Percentiles rank a stretch among this genome's conserved stretches.
These are phyloP conservation scores for Hypoxylon crocopeplum DNA, from an alignment of 495 filamentous ascomycete genomes.

Conservation along the genomic window DNA sequence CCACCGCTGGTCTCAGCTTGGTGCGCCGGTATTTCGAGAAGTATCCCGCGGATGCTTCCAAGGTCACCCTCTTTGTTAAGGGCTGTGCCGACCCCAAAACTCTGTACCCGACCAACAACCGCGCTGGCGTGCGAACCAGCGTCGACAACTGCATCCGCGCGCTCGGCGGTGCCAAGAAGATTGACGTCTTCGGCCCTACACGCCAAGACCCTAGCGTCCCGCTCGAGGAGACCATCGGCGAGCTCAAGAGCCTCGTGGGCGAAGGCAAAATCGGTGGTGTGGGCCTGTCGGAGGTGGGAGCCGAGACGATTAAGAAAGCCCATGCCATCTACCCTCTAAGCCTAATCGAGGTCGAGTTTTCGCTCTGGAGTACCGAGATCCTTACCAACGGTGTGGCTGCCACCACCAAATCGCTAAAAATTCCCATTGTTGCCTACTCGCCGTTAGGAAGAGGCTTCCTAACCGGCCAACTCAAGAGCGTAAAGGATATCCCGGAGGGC, in stretches of 20 bases:
- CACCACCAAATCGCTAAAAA: slow-evolving; percentile 69
- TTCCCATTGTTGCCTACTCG: slow-evolving; percentile 67
- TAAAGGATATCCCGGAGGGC: slow-evolving; percentile 64
- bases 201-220: slow-evolving; percentile 65
- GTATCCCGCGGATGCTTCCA: slow-evolving; percentile 66
- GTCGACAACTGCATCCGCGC: slow-evolving; percentile 58
- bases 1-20: slow-evolving; percentile 50
- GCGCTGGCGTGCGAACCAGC: slow-evolving; percentile 53
- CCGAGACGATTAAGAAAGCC: slow-evolving; percentile 71
- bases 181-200: slow-evolving; percentile 77
- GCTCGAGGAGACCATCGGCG: slow-evolving; percentile 44
- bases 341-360: slow-evolving; percentile 76
- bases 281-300: slow-evolving; percentile 68
- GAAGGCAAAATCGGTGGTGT: slow-evolving; percentile 74
- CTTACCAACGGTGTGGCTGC: slow-evolving; percentile 70
- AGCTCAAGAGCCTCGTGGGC: slow-evolving; percentile 54
- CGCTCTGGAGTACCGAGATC: slow-evolving; percentile 67
- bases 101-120: background rate
- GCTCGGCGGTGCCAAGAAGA: slow-evolving; percentile 68
- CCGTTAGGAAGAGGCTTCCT: slow-evolving; percentile 31
- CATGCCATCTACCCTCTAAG: slow-evolving; percentile 66
- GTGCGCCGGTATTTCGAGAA: slow-evolving; percentile 65
- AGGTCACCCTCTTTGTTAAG: slow-evolving; percentile 68
- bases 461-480: slow-evolving; percentile 55
- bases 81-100: slow-evolving; percentile 46